Conservation (phyloP, 2,329 filamentous ascomycete species). For the Rhytidhysteron rufulum region DNA sequence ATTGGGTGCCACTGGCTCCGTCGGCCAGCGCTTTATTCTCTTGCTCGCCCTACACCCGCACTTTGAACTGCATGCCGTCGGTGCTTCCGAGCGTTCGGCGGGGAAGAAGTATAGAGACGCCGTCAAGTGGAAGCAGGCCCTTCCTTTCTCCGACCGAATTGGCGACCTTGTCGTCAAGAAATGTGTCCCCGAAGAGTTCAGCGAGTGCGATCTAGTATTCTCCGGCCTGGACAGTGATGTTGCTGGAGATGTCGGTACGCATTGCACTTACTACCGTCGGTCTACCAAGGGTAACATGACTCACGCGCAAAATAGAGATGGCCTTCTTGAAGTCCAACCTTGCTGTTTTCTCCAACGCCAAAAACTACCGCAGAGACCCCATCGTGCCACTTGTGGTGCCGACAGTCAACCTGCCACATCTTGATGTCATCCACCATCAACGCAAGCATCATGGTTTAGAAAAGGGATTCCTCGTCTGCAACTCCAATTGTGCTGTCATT, state of each 20-base stretch:
- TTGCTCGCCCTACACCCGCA: slow-evolving; percentile 83
- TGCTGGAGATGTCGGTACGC: slow-evolving; percentile 80
- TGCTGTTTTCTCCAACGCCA: slow-evolving; percentile 94
- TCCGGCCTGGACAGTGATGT: slow-evolving; percentile 90
- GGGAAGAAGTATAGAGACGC: slow-evolving; percentile 95
- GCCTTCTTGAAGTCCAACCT: slow-evolving; percentile 85
- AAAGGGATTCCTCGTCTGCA: slow-evolving; percentile 92
- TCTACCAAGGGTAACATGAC: background rate
- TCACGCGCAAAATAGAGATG: slow-evolving; percentile 59
- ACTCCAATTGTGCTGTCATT: slow-evolving; percentile 97
- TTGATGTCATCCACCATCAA: slow-evolving; percentile 87
- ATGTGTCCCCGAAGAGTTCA: slow-evolving; percentile 77
- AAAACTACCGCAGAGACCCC: slow-evolving; percentile 91
- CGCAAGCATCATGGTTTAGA: slow-evolving; percentile 66
- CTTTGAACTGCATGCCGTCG: slow-evolving; percentile 81
- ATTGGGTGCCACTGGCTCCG: slow-evolving; percentile 87
- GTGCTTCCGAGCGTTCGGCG: slow-evolving; percentile 82
- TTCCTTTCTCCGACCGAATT: slow-evolving; percentile 70
- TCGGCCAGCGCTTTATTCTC: slow-evolving; percentile 93
- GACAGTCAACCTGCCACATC: slow-evolving; percentile 85
- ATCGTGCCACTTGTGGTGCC: slow-evolving; percentile 91
- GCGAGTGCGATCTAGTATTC: slow-evolving; percentile 90
- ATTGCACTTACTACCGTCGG: background rate
- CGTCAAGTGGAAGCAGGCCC: slow-evolving; percentile 87
- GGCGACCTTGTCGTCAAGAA: slow-evolving; percentile 80